Conservation (phyloP, 345 rosid genomes). For the Adansonia digitata region DNA sequence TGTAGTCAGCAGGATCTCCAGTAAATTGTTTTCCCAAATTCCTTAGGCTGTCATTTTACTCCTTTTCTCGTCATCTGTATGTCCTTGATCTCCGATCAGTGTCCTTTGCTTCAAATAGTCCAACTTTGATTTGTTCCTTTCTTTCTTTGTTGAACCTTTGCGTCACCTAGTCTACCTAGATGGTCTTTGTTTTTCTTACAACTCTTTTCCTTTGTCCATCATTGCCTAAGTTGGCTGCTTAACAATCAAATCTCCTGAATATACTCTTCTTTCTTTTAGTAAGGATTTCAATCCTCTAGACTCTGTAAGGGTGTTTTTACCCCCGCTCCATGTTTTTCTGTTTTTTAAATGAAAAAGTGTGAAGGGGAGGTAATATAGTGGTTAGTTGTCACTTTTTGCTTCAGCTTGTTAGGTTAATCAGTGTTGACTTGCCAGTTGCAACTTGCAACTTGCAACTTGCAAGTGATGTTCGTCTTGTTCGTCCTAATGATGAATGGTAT, state of each 20-base stretch:
- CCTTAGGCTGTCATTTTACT: constrained; percentile 20
- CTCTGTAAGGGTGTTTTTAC: constrained; percentile 23
- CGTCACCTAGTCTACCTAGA: constrained; percentile 10
- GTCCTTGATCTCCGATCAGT: constrained; percentile 3
- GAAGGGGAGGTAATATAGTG: constrained; percentile 29
- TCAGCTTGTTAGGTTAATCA: constrained; percentile 13
- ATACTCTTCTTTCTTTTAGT: constrained; percentile 19
- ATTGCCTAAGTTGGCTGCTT: constrained; percentile 19
- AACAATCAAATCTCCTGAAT: constrained; percentile 22
- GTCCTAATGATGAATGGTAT: not conserved
- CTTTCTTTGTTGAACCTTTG: not conserved
- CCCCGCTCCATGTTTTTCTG: constrained; percentile 45
- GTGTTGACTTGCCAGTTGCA: constrained; percentile 25
- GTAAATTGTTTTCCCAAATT: constrained; percentile 12
- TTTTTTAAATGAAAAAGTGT: constrained; percentile 66
- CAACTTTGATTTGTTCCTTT: constrained; percentile 6
- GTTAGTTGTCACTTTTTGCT: constrained; percentile 21
- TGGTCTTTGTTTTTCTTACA: not conserved
- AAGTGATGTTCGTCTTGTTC: constrained; percentile 15
- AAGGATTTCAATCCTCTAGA: constrained; percentile 21
- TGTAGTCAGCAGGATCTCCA: constrained; percentile 24
- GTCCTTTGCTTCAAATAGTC: constrained; percentile 15
- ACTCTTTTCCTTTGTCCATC: not conserved
- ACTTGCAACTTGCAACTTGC: no score
- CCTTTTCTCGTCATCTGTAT: not conserved